Percentiles rank a stretch among this genome's conserved stretches.
phyloP scores from a whole-genome alignment of 1,284 basidiomycete species.

The Marasmius fiardii region DNA sequence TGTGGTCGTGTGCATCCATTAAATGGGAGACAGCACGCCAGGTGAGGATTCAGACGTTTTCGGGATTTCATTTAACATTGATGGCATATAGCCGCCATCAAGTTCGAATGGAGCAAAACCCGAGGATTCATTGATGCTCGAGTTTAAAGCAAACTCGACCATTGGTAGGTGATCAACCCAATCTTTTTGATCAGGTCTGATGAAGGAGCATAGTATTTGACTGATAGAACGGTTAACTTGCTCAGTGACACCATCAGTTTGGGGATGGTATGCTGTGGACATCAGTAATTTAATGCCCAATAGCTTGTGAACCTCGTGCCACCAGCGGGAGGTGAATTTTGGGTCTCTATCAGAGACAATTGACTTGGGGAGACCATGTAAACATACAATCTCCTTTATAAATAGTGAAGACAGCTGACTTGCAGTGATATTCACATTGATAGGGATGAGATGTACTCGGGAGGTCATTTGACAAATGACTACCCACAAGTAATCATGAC shows the following conservation, averaged over 20 bases:
- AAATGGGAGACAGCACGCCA: constrained; percentile 5
- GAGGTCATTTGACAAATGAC: constrained; percentile 18
- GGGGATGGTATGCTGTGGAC: constrained; percentile 41
- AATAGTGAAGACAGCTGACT: constrained; percentile 27
- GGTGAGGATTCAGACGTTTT: not conserved
- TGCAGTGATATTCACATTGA: constrained; percentile 11
- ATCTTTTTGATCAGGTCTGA: constrained; percentile 17
- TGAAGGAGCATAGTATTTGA: constrained; percentile 24
- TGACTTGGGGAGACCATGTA: constrained; percentile 31
- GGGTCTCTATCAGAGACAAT: constrained; percentile 32
- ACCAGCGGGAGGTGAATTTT: constrained; percentile 32
- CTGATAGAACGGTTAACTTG: constrained; percentile 23
- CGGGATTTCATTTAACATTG: not conserved
- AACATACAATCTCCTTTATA: constrained; percentile 25
- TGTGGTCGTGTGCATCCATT: constrained; percentile 15
- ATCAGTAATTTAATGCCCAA: constrained; percentile 32
- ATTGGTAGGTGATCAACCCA: constrained; percentile 20
- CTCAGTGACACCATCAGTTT: constrained; percentile 36
- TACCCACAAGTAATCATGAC: constrained; percentile 11
- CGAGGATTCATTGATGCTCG: constrained; percentile 9
- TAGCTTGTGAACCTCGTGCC: constrained; percentile 27
- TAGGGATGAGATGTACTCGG: constrained; percentile 19
- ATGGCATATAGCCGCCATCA: constrained; percentile 17
- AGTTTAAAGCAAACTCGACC: constrained; percentile 20
- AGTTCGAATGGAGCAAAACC: constrained; percentile 26